These are phyloP conservation scores for Hysterium pulicare DNA, from an alignment of 2,329 filamentous ascomycete genomes.

Conservation along the genomic window DNA sequence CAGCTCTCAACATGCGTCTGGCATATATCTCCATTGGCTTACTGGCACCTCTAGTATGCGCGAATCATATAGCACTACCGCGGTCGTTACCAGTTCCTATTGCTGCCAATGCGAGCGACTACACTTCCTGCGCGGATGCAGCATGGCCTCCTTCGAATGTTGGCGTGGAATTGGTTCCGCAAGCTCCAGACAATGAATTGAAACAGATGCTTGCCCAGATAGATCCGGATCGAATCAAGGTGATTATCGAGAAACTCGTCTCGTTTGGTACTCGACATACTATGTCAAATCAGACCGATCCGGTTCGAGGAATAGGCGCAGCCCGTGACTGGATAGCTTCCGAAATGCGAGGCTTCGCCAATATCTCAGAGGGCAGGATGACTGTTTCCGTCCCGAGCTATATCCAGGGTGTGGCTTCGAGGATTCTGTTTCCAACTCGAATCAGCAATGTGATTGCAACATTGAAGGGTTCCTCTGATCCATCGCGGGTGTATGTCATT, in stretches of 20 bases:
- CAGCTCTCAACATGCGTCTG: neutral
- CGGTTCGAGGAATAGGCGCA: constrained; percentile 53
- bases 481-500: constrained; percentile 50
- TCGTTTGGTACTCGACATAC: constrained; percentile 58
- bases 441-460: constrained; percentile 55
- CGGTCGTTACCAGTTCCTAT: constrained; percentile 25
- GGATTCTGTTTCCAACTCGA: constrained; percentile 50
- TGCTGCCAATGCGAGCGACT: constrained; percentile 30
- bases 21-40: constrained; percentile 5
- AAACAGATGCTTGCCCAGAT: constrained; percentile 39
- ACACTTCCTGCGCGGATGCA: constrained; percentile 31
- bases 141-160: constrained; percentile 43
- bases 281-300: constrained; percentile 51
- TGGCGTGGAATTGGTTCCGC: constrained; percentile 37
- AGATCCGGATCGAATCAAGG: constrained; percentile 45
- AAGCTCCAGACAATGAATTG: constrained; percentile 41
- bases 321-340: constrained; percentile 55
- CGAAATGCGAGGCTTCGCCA: constrained; percentile 50
- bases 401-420: constrained; percentile 45
- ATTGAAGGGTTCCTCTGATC: constrained; percentile 48
- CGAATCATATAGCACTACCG: constrained; percentile 24
- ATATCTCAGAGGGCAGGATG: constrained; percentile 49
- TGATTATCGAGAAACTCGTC: constrained; percentile 52
- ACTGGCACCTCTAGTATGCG: constrained; percentile 17
- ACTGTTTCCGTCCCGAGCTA: constrained; percentile 51